Conservation (phyloP, 2,329 filamentous ascomycete genomes). For the Scedosporium apiospermum region DNA sequence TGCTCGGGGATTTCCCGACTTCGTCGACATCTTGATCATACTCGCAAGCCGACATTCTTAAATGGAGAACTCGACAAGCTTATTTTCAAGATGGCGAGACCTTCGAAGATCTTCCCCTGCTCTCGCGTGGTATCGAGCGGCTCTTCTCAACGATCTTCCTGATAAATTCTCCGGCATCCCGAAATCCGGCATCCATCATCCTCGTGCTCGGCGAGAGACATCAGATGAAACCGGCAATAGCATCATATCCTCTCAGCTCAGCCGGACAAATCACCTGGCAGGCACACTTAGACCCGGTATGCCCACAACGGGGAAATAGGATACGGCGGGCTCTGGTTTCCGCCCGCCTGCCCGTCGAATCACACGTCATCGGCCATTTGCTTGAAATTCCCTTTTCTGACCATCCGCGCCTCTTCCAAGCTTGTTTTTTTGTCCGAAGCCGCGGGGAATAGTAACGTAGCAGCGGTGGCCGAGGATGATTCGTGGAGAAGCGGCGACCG, state of each 20-base stretch:
- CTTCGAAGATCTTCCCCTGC: background rate
- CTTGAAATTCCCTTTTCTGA: background rate
- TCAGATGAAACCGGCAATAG: slow-evolving; percentile 1
- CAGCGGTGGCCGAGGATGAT: slow-evolving; percentile 10
- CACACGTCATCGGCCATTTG: background rate
- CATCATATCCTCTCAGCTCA: background rate
- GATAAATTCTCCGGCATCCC: background rate
- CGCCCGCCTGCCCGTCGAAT: background rate
- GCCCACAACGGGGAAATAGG: background rate
- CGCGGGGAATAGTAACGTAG: slow-evolving; percentile 5
- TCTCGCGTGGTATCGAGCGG: background rate
- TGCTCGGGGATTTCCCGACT: too few relatives aligned
- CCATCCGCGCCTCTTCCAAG: background rate
- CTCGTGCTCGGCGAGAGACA: background rate
- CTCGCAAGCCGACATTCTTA: background rate
- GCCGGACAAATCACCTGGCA: background rate
- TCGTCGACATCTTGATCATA: background rate
- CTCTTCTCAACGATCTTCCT: background rate
- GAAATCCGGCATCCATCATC: background rate
- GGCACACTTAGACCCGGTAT: background rate
- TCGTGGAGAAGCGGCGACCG: slow-evolving; percentile 9
- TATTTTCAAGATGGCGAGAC: too few relatives aligned
- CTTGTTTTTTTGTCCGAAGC: background rate
- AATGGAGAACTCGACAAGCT: background rate
- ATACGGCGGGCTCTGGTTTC: background rate